Percentiles rank a stretch among this genome's conserved stretches.
Evolutionary conservation across 192 early-diverging fungal species (phyloP).

Genomic region (Jimgerdemannia flammicorona): DNA sequence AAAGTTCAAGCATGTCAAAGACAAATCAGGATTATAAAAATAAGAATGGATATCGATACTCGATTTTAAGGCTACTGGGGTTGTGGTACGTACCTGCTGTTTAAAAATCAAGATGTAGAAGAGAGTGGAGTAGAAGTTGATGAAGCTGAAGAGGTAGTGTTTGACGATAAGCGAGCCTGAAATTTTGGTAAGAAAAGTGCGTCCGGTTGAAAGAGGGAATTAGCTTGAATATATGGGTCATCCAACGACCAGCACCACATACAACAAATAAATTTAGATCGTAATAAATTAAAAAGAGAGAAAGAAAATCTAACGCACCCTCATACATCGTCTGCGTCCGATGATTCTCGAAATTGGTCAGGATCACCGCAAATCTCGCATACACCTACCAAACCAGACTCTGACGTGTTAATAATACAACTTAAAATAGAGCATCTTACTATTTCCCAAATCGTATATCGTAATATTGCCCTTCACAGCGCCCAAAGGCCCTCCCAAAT

Average conservation of each 20-base stretch:
- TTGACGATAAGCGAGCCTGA: constrained; percentile 54
- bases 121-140: constrained; percentile 60
- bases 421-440: constrained; percentile 8
- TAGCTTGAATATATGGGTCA: too few species aligned
- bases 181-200: neutral
- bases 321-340: constrained; percentile 36
- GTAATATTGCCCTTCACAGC: too few species aligned
- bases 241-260: too few species aligned
- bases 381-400: constrained; percentile 17
- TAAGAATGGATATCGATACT: too few species aligned
- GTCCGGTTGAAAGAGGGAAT: neutral
- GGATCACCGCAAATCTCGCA: constrained; percentile 18
- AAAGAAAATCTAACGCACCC: constrained; percentile 17
- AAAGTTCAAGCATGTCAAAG: too few species aligned
- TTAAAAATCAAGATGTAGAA: constrained; percentile 60
- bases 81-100: constrained; percentile 12
- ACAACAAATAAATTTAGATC: neutral
- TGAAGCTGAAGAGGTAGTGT: constrained; percentile 53
- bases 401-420: neutral
- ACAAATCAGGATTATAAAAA: too few species aligned
- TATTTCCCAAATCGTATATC: neutral
- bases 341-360: constrained; percentile 49
- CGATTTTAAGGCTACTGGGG: too few species aligned
- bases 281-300: neutral
- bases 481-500: neutral